Conservation (phyloP, 129 eudicot species). For the Glebionis coronaria region DNA sequence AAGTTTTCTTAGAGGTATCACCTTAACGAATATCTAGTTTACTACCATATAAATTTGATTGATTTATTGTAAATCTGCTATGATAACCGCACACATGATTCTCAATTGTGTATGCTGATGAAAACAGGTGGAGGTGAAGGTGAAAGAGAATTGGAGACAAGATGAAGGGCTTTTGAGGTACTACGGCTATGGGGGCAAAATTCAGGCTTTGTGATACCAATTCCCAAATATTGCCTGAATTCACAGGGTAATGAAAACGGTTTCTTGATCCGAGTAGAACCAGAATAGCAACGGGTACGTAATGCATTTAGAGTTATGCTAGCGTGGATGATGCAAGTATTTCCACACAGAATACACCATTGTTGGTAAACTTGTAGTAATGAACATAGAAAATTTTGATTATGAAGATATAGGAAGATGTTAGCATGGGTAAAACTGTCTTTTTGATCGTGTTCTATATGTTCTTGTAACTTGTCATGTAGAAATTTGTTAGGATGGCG, state of each 20-base stretch:
- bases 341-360: conserved; percentile 11
- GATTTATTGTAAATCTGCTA: background rate
- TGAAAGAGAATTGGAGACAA: conserved; percentile 99
- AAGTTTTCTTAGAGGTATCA: conserved; percentile 92
- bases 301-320: conserved; percentile 14
- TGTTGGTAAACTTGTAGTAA: conserved; percentile 38
- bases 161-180: conserved; percentile 84
- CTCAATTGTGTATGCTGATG: conserved; percentile 14
- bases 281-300: background rate
- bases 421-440: conserved; percentile 23
- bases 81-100: background rate
- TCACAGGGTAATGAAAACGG: conserved; percentile 1
- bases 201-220: conserved; percentile 48
- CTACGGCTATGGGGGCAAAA: conserved; percentile 92
- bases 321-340: background rate
- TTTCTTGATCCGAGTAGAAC: conserved; percentile 11
- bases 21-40: conserved; percentile 5
- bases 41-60: background rate
- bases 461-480: background rate
- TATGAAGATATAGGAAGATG: conserved; percentile 26
- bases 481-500: conserved; percentile 13
- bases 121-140: conserved; percentile 86
- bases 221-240: background rate
- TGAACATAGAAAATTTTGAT: conserved; percentile 26
- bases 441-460: background rate